A percentile compares a stretch with the other conserved stretches of the same genome.
Conservation (phyloP, 352 stramenopile species). For the Pythium pyrilobum region DNA sequence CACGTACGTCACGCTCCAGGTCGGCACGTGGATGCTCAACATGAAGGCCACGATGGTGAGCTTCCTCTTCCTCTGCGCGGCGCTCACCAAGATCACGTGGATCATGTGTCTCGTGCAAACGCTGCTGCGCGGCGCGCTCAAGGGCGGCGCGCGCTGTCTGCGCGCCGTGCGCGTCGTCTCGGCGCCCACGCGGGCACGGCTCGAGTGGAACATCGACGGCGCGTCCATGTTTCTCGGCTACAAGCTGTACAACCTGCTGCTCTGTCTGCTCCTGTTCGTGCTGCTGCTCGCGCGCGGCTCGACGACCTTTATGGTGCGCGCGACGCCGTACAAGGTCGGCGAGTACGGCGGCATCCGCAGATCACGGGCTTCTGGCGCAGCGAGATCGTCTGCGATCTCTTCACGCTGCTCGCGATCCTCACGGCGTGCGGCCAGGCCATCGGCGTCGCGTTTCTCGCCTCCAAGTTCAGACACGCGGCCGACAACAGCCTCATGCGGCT, state of each 20-base stretch:
- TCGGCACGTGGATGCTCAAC: constrained; percentile 44
- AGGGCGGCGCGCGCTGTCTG: constrained; percentile 22
- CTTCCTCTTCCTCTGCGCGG: constrained; percentile 47
- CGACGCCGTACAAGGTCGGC: constrained; percentile 17
- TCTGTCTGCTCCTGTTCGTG: constrained; percentile 32
- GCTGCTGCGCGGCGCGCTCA: constrained; percentile 20
- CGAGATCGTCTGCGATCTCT: constrained; percentile 50
- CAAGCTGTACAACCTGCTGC: constrained; percentile 48
- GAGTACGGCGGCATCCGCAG: constrained; percentile 31
- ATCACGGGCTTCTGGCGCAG: constrained; percentile 43
- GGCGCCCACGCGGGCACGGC: constrained; percentile 18
- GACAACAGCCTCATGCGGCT: constrained; percentile 40
- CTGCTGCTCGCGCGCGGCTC: constrained; percentile 25
- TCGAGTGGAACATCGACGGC: constrained; percentile 47
- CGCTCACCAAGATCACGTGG: constrained; percentile 43
- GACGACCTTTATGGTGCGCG: constrained; percentile 39
- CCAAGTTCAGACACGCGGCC: constrained; percentile 28
- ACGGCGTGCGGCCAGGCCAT: constrained; percentile 21
- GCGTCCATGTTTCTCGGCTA: constrained; percentile 43
- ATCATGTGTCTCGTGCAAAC: constrained; percentile 48
- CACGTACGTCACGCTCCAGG: constrained; percentile 37
- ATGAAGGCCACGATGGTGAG: constrained; percentile 36
- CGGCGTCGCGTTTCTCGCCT: constrained; percentile 22
- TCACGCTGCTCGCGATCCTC: constrained; percentile 31
- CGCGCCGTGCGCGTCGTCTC: constrained; percentile 34